Base-by-base conservation (phyloP, 2,329 filamentous ascomycete genomes). In the Colletotrichum kahawae region DNA sequence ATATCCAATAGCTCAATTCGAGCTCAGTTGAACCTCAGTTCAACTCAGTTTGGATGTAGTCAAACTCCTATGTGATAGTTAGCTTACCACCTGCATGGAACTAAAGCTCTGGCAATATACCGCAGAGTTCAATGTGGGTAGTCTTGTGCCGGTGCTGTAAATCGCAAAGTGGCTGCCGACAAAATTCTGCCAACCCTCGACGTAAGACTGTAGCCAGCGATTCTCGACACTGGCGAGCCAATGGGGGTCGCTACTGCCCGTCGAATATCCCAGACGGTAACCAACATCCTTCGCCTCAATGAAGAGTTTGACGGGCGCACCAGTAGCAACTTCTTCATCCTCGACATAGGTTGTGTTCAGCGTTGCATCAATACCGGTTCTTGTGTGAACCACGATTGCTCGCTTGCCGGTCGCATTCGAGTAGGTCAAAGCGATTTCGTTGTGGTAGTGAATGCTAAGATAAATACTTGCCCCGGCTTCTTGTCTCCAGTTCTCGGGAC, bases 131-230 rank as follows among this genome's bases (percentile, higher is more conserved):
- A 76, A 36, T 7, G 59, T 77, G 1, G 76, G 76, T 9, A 77
- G 65, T 18, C 57, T 67, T 1, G 67, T 70, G 6, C 76, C 76
- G 7, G 76, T 76, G 29, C 21, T 74, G 29, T 76, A 77, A 21
- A 77, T 77, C 4, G 66, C 76, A 33, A 77, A 74, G n/a, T 77
- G 76, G 4, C 70, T 74, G 5, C 76, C 76, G 2, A 77, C 76
- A 48, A 77, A 77, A 54, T 77, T 77, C 54, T 77, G 76, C 76
- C 76, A 77, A 1, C 76, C 76, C 8, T 76, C 63, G 2, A 77
- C 36, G 18, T 67, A 70, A 3, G 66, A 72, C 43, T 77, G 76
- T n/a, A 77, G 38, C 66, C 70, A 70, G 10, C 67, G 65, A 21
- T 76, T 77, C 13, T 76, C 70, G 4, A 77, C 51, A 31, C 48